Evolutionary conservation across 1,284 basidiomycete genomes (phyloP), one percentile per base, ranked within the genome.

Genomic region (Vanrija humicola): DNA sequence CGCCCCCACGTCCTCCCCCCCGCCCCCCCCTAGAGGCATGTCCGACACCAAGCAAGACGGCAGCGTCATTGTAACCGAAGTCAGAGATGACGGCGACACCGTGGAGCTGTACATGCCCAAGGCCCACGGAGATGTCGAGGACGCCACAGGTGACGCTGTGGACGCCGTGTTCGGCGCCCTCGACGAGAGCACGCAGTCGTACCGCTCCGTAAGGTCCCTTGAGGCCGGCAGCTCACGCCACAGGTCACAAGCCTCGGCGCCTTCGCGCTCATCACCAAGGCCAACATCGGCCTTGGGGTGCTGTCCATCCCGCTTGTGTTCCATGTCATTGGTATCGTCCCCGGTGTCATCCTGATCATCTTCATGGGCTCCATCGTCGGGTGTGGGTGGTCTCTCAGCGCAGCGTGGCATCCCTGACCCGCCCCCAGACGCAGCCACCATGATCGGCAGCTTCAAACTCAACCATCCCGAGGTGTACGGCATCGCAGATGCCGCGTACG

Each of bases 401-500:
- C 38, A 28, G 28, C 6, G 7, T 28, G 7, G 28, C 28, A 2
- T 8, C 26, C 5, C 28, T 28, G 28, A 28, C 28, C 6, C 2
- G 10, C 28, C 6, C 28, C 6, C 28, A 28, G 28, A 28, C 28
- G 28, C 28, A 28, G 28, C 28, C 28, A 28, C 28, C 43, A 57
- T 67, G 29, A 64, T 74, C 16, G 72, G 72, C n/a, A 48, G 52
- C 9, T 73, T 76, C 68, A 70, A 70, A 60, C 43, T 63, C 9
- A 59, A 59, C 18, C 69, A 74, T 58, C 66, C 66, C n/a, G 66
- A 68, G 43, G 63, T 68, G n/a, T 67, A 66, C 58, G 65, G 60
- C 26, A 64, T 65, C 19, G 67, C 66, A 26, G 70, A 65, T 7
- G 64, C 64, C n/a, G 62, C 63, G 6, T 60, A 64, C 48, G 51